Evolutionary conservation across 805 yeast genomes (phyloP).

Genomic region (Hanseniaspora nectarophila): DNA sequence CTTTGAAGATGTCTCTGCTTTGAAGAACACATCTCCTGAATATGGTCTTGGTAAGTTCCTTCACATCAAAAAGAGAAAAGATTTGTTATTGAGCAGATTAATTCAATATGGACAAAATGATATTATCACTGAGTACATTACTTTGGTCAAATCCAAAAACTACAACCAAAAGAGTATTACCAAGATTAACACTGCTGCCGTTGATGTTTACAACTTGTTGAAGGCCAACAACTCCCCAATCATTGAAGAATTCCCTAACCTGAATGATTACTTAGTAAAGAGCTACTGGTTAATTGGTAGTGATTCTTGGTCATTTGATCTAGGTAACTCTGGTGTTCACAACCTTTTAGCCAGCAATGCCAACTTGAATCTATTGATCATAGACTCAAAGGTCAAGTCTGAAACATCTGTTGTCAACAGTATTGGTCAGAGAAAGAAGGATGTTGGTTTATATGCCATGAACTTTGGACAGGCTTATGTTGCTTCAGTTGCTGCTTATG

Average conservation of each 20-base stretch:
- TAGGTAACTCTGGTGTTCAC: conserved; percentile 86
- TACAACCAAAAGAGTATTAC: conserved; percentile 19
- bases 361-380: conserved; percentile 71
- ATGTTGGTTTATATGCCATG: conserved; percentile 90
- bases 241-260: conserved; percentile 29
- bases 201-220: conserved; percentile 31
- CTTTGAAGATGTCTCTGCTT: conserved; percentile 32
- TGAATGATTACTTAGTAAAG: conserved; percentile 36
- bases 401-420: conserved; percentile 17
- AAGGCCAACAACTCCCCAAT: conserved; percentile 33
- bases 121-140: conserved; percentile 58
- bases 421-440: conserved; percentile 59
- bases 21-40: conserved; percentile 58
- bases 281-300: conserved; percentile 83
- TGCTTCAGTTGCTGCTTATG: conserved; percentile 86
- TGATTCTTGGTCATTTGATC: conserved; percentile 89
- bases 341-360: conserved; percentile 62
- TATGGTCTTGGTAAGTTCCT: conserved; percentile 73
- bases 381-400: conserved; percentile 64
- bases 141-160: conserved; percentile 29
- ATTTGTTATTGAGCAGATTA: neutral
- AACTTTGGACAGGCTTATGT: conserved; percentile 80
- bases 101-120: conserved; percentile 31
- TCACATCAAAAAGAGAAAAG: conserved; percentile 41
- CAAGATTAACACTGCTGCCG: conserved; percentile 26